Conservation (phyloP, 192 early-diverging fungal genomes). For the Dissophora ornata region DNA sequence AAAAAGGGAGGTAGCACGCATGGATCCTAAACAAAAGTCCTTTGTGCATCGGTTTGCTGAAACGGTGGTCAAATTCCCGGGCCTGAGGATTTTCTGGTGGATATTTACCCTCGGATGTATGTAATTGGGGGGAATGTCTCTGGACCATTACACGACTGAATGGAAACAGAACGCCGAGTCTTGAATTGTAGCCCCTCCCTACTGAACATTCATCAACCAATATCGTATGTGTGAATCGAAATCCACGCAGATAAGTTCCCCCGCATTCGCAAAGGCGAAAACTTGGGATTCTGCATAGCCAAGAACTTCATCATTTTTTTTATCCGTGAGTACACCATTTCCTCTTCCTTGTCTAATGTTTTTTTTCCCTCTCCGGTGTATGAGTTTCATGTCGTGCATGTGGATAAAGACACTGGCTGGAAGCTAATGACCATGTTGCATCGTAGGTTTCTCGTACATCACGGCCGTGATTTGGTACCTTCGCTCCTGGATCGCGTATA, state of each 20-base stretch:
- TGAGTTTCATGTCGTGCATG: too few species aligned
- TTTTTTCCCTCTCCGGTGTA: not conserved
- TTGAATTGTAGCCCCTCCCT: too few species aligned
- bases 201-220: too few species aligned
- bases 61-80: not conserved
- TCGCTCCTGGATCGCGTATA: conserved; percentile 8
- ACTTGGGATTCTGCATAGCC: conserved; percentile 18
- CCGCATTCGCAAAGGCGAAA: conserved; percentile 27
- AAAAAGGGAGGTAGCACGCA: not conserved
- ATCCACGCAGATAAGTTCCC: conserved; percentile 21
- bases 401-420: too few species aligned
- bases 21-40: not conserved
- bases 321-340: conserved; percentile 25
- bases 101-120: conserved; percentile 37
- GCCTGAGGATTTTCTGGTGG: conserved; percentile 7
- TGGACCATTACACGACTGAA: too few species aligned
- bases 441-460: conserved; percentile 23
- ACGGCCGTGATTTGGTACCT: conserved; percentile 38
- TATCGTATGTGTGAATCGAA: too few species aligned
- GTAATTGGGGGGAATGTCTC: not conserved
- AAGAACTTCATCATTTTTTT: conserved; percentile 13
- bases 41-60: not conserved
- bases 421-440: not conserved
- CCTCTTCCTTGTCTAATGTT: too few species aligned
- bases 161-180: too few species aligned